Evolutionary conservation across 2,329 filamentous ascomycete genomes (phyloP).

Genomic region (Rhytidhysteron rufulum): DNA sequence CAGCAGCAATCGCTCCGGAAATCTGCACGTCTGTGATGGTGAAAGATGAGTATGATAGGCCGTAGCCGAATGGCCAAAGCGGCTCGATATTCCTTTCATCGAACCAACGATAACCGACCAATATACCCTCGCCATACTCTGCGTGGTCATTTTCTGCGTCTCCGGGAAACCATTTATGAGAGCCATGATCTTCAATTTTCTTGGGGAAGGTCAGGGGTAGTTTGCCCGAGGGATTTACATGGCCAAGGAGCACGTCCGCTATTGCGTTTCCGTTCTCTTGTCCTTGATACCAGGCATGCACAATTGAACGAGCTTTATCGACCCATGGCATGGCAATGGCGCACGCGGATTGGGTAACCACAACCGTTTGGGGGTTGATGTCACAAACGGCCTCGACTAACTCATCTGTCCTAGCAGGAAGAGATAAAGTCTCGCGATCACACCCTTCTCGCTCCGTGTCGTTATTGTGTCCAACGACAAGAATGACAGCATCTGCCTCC

Average conservation of each 20-base stretch:
- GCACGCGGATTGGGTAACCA: conserved; percentile 64
- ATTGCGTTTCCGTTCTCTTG: conserved; percentile 63
- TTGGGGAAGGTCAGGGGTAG: conserved; percentile 61
- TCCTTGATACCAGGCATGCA: conserved; percentile 69
- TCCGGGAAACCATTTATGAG: conserved; percentile 63
- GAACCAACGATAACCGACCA: conserved; percentile 16
- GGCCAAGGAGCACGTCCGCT: conserved; percentile 61
- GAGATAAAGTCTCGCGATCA: conserved; percentile 17
- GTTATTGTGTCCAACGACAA: conserved; percentile 60
- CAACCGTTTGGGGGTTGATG: conserved; percentile 62
- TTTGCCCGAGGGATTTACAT: conserved; percentile 59
- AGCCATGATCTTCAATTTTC: conserved; percentile 54
- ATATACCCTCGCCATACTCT: conserved; percentile 17
- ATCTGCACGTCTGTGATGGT: conserved; percentile 35
- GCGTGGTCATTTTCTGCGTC: conserved; percentile 53
- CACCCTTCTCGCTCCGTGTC: conserved; percentile 23
- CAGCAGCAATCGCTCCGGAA: conserved; percentile 40
- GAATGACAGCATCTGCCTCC: conserved; percentile 62
- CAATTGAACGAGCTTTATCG: conserved; percentile 55
- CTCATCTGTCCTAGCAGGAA: conserved; percentile 47
- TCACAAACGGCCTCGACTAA: conserved; percentile 45
- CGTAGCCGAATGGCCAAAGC: conserved; percentile 63
- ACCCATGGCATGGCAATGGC: conserved; percentile 68
- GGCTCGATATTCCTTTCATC: conserved; percentile 54
- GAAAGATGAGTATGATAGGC: conserved; percentile 60